phyloP scores from a whole-genome alignment of 2,329 filamentous ascomycete genomes.

The Ophiostoma montium region DNA sequence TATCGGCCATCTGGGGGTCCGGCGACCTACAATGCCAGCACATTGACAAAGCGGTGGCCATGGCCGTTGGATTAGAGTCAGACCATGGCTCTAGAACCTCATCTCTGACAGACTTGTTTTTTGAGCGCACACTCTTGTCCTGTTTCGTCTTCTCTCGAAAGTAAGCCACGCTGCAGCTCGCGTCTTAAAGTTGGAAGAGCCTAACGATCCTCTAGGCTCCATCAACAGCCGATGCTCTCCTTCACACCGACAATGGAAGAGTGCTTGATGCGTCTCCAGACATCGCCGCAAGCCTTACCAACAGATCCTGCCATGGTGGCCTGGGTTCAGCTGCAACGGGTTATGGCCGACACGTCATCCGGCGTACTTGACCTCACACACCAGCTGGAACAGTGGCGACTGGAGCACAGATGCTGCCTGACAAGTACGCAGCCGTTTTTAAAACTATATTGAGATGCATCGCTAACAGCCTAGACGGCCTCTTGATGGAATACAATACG shows the following conservation, averaged over 20 bases:
- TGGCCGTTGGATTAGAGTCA: constrained; percentile 7
- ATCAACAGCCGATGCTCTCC: constrained; percentile 3
- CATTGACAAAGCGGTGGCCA: constrained; percentile 2
- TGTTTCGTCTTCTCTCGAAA: constrained; percentile 9
- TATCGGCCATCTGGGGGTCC: constrained; percentile 10
- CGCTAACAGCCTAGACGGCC: constrained; percentile 4
- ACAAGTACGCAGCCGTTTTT: constrained; percentile 2
- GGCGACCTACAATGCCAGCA: constrained; percentile 8
- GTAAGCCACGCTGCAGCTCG: no score
- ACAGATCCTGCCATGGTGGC: constrained; percentile 4
- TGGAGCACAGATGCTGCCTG: constrained; percentile 3
- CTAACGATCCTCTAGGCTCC: constrained; percentile 1
- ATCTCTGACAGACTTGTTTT: no score
- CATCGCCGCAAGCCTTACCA: background rate
- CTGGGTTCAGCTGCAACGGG: constrained; percentile 8
- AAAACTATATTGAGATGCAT: background rate
- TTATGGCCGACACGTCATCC: constrained; percentile 3
- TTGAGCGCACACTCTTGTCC: constrained; percentile 9
- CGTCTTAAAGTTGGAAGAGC: no score
- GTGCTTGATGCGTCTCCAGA: constrained; percentile 5
- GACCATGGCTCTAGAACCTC: background rate
- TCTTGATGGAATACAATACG: constrained; percentile 10
- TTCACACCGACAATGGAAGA: constrained; percentile 7
- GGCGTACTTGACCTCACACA: background rate
- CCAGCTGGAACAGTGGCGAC: constrained; percentile 7